A percentile compares a stretch with the other conserved stretches of the same genome.
These are phyloP conservation scores for Cucumis hystrix DNA, from an alignment of 306 rosid species.

Conservation along the genomic window DNA sequence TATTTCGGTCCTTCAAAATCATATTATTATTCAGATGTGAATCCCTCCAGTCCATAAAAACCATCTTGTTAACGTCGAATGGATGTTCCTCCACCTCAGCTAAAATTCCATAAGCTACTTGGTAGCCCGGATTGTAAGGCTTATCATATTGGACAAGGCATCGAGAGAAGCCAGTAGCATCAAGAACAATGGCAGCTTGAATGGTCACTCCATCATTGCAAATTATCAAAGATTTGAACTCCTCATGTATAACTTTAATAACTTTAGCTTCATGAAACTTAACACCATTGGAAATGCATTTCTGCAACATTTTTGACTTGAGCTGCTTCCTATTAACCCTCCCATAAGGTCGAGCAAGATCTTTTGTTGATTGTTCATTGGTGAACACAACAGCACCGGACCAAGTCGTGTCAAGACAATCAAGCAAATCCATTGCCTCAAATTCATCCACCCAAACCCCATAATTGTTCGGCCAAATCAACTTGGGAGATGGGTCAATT, in stretches of 20 bases:
- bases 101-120: constrained; percentile 92
- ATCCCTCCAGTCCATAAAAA: constrained; percentile 99
- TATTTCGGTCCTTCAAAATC: constrained; percentile 59
- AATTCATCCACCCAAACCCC: constrained; percentile 99
- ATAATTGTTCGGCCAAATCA: constrained; percentile 96
- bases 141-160: constrained; percentile 85
- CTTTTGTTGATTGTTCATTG: constrained; percentile 47
- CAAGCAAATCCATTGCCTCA: constrained; percentile 91
- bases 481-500: constrained; percentile 73
- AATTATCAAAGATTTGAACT: constrained; percentile 54
- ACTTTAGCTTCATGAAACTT: constrained; percentile 92
- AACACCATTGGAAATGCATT: constrained; percentile 73
- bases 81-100: constrained; percentile 97
- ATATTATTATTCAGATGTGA: constrained; percentile 46
- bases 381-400: constrained; percentile 80
- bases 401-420: constrained; percentile 95
- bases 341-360: constrained; percentile 80
- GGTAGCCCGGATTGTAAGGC: constrained; percentile 93
- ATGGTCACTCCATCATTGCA: constrained; percentile 85
- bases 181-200: constrained; percentile 88
- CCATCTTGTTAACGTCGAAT: constrained; percentile 82
- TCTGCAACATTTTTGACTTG: constrained; percentile 86
- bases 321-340: constrained; percentile 87
- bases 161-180: constrained; percentile 94
- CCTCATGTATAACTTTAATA: constrained; percentile 72